Evolutionary conservation across 768 basidiomycete genomes (phyloP), one percentile per base, ranked within the genome.

Genomic region (Amanita rimosa): DNA sequence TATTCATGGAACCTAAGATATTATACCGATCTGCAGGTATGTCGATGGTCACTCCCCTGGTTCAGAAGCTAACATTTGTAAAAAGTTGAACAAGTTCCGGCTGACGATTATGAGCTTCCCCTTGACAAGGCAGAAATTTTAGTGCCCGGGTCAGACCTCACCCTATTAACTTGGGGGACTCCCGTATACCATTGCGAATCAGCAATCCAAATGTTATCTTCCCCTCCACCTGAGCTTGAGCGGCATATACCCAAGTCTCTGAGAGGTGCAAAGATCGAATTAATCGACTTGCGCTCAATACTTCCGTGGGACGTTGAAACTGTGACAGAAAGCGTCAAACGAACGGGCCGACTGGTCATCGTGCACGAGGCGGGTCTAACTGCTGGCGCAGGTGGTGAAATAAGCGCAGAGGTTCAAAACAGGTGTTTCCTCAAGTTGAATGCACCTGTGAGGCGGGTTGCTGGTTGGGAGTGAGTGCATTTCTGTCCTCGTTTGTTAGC

Each of bases 1-100:
- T 97, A 38, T 90, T 97, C 64, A 89, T 97, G 83, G 93, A 97
- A 63, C 93, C 93, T 39, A 83, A 97, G 68, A 77, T 95, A 49
- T 68, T 97, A 11, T 97, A 97, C 62, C 83, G 93, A 44, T 93
- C 92, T 39, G 79, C 93, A 57, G 78, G 85, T 85, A 55, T 43
- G 50, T 48, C 13, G 41, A 19, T 8, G 17, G 11, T 9, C 7
- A 19, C 10, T 22, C 47, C 35, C 9, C 21, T 46, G 38, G n/a
- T 46, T 50, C 41, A 52, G 19, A 37, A 22, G 10, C 35, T 35
- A 29, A 46, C 44, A 11, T 46, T 6, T 31, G 47, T 52, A 16
- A 11, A 31, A 54, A 85, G 84, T 94, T 34, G 93, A 97, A 60
- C 90, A 96, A 65, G 94, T 96, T 11, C 93, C 93, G 0, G 71